Conservation (phyloP, 1,139 yeast genomes). For the Suhomyces ambrosiae region DNA sequence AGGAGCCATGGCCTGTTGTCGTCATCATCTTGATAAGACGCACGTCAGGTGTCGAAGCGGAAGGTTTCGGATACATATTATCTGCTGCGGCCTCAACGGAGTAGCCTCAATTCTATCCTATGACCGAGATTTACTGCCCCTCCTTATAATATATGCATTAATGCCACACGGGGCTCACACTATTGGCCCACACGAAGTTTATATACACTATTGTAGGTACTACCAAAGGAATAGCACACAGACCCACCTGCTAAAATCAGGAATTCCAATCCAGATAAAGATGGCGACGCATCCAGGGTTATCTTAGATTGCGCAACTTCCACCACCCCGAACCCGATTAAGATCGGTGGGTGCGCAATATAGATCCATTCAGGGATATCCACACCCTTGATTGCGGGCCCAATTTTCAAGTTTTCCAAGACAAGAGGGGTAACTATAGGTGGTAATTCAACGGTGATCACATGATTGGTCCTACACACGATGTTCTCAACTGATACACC, state of each 20-base stretch:
- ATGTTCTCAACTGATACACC: constrained; percentile 54
- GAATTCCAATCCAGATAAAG: not conserved
- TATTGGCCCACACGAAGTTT: constrained; percentile 3
- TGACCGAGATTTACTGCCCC: not conserved
- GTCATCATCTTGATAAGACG: too few relatives aligned
- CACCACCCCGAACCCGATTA: constrained; percentile 58
- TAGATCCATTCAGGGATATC: constrained; percentile 37
- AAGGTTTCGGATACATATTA: not conserved
- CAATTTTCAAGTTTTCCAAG: constrained; percentile 11
- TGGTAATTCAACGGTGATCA: constrained; percentile 34
- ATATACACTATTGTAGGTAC: constrained; percentile 52
- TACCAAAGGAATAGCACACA: constrained; percentile 83
- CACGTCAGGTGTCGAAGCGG: too few relatives aligned
- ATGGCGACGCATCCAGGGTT: not conserved
- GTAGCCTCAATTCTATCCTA: not conserved
- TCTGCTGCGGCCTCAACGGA: not conserved
- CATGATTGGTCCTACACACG: constrained; percentile 37
- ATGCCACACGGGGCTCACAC: constrained; percentile 1
- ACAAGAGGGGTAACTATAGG: too few relatives aligned
- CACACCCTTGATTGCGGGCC: constrained; percentile 24
- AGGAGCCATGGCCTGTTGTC: too few relatives aligned
- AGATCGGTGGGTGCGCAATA: constrained; percentile 47
- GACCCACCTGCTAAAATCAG: constrained; percentile 54
- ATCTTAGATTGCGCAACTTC: not conserved
- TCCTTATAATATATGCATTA: not conserved